phyloP scores from a whole-genome alignment of 2,329 filamentous ascomycete species.

The Hypoxylon sp. region DNA sequence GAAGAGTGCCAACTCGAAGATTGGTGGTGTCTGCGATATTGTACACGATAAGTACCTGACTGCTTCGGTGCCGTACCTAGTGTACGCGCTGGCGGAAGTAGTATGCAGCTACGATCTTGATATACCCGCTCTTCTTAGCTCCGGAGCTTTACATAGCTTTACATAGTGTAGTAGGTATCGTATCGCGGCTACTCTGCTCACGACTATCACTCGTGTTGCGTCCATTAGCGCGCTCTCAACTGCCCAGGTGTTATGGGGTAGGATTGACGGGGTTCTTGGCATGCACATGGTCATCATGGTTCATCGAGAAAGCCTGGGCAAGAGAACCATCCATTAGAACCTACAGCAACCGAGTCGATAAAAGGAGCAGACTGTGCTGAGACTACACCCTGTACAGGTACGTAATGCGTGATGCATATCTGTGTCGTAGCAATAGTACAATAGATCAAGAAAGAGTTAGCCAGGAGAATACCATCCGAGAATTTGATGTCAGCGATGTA shows the following conservation, averaged over 20 bases:
- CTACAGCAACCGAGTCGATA: not conserved
- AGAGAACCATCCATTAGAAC: constrained; percentile 1
- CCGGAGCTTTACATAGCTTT: not conserved
- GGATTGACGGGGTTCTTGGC: constrained; percentile 24
- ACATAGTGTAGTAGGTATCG: not conserved
- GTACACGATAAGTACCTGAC: constrained; percentile 6
- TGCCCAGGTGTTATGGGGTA: constrained; percentile 12
- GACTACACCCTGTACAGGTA: not conserved
- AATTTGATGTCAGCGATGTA: not conserved
- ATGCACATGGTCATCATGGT: constrained; percentile 4
- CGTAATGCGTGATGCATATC: not conserved
- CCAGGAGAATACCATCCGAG: not conserved
- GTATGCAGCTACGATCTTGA: constrained; percentile 24
- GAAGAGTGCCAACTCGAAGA: constrained; percentile 6
- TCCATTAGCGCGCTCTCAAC: not conserved
- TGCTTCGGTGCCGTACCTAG: constrained; percentile 9
- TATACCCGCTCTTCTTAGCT: not conserved
- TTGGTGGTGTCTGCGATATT: constrained; percentile 3
- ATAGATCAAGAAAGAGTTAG: not conserved
- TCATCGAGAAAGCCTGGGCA: not conserved
- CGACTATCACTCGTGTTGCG: not conserved
- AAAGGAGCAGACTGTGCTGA: no score
- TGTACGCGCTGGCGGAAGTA: no score
- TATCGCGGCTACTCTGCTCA: not conserved
- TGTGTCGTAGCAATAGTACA: not conserved